phyloP scores from a whole-genome alignment of 768 basidiomycete genomes.

The Mycena haematopus region DNA sequence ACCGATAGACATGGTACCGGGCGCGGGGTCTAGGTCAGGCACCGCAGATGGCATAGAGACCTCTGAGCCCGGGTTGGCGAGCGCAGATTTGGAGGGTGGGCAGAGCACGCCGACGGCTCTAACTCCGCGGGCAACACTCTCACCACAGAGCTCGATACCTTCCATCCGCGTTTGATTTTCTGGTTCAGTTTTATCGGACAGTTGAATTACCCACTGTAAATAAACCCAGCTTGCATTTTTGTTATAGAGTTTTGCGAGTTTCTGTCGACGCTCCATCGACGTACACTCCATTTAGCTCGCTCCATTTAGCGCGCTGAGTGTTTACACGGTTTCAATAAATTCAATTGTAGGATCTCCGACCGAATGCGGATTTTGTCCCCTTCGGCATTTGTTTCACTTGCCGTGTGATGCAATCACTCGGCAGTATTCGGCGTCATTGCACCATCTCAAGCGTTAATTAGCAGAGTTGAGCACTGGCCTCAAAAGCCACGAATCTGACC shows the following conservation, averaged over 20 bases:
- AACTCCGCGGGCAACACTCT: constrained; percentile 38
- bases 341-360: too few species aligned
- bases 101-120: constrained; percentile 38
- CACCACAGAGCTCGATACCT: constrained; percentile 49
- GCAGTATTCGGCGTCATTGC: neutral
- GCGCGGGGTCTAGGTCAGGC: constrained; percentile 71
- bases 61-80: constrained; percentile 56
- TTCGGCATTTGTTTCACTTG: too few species aligned
- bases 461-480: neutral
- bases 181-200: neutral
- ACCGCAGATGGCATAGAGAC: constrained; percentile 70
- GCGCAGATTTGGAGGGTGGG: constrained; percentile 50
- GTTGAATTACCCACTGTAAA: constrained; percentile 5
- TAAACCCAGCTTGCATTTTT: neutral
- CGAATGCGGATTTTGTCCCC: too few species aligned
- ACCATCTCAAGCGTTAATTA: neutral
- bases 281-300: too few species aligned
- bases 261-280: too few species aligned
- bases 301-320: too few species aligned
- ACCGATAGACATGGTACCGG: constrained; percentile 77
- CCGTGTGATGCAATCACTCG: neutral
- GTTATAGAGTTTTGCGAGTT: neutral
- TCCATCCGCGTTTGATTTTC: constrained; percentile 44
- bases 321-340: too few species aligned
- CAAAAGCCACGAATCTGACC: neutral